These are phyloP conservation scores for Cryoendolithus antarcticus DNA, from an alignment of 2,329 filamentous ascomycete genomes.

Conservation along the genomic window DNA sequence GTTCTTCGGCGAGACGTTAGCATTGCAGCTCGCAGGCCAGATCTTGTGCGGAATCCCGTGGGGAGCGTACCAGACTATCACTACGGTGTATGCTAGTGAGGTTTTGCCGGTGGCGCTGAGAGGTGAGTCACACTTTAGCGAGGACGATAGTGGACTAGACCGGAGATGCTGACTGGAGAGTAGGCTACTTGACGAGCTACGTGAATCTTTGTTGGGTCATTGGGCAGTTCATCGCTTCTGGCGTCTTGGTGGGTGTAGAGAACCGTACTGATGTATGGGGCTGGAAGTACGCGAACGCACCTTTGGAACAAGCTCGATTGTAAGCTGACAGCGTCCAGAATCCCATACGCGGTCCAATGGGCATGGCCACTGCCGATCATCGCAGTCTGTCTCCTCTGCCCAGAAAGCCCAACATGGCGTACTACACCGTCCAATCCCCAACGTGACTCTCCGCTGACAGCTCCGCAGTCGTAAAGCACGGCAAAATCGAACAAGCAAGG, in stretches of 20 bases:
- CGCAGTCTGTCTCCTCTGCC: conserved; percentile 4
- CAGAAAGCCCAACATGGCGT: conserved; percentile 7
- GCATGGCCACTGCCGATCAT: conserved; percentile 21
- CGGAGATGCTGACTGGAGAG: conserved; percentile 8
- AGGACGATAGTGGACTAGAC: not conserved
- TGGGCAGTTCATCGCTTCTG: conserved; percentile 33
- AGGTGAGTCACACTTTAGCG: conserved; percentile 40
- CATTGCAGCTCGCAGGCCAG: conserved; percentile 32
- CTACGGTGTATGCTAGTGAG: conserved; percentile 45
- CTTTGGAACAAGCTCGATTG: conserved; percentile 24
- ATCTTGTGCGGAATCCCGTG: conserved; percentile 40
- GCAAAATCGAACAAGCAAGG: conserved; percentile 5
- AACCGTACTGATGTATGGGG: conserved; percentile 20
- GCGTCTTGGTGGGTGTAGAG: conserved; percentile 16
- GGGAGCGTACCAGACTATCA: conserved; percentile 49
- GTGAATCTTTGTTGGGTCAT: conserved; percentile 36
- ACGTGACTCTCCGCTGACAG: no score
- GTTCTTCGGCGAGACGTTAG: conserved; percentile 35
- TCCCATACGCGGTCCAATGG: conserved; percentile 29
- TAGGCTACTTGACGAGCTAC: conserved; percentile 22
- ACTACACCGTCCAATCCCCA: not conserved
- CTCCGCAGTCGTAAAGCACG: no score
- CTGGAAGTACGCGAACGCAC: conserved; percentile 11
- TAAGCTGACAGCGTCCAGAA: conserved; percentile 21
- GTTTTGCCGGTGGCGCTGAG: conserved; percentile 22